Conservation (phyloP, 768 basidiomycete genomes). For the Tricholoma hemisulphureum region DNA sequence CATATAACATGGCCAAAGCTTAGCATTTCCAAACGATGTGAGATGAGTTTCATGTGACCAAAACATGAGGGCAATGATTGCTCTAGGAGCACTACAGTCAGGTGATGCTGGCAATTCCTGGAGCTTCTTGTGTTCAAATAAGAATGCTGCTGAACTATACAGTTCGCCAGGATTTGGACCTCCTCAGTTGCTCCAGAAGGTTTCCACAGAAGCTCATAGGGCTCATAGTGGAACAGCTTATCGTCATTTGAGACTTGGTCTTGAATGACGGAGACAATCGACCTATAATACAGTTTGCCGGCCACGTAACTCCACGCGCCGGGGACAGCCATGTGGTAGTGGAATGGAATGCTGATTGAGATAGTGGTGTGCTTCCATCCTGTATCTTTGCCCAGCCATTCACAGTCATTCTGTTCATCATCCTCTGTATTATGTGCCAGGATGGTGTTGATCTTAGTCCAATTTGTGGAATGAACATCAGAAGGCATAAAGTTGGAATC, state of each 20-base stretch:
- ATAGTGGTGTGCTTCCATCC: conserved; percentile 12
- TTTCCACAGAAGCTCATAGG: conserved; percentile 18
- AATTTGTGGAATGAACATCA: neutral
- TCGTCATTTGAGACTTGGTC: neutral
- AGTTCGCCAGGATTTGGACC: conserved; percentile 14
- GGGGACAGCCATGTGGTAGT: neutral
- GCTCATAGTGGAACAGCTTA: conserved; percentile 16
- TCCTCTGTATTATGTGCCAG: neutral
- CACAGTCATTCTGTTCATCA: neutral
- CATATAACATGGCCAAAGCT: too few relatives aligned
- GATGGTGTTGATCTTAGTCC: neutral
- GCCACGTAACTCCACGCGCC: neutral
- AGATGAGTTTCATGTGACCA: too few relatives aligned
- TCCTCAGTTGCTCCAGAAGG: neutral
- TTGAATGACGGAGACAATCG: conserved; percentile 9
- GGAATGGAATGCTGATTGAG: conserved; percentile 8
- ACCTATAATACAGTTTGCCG: conserved; percentile 18
- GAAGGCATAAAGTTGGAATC: neutral
- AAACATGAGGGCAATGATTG: too few relatives aligned
- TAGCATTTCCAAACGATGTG: too few relatives aligned
- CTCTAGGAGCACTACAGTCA: too few relatives aligned
- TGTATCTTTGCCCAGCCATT: neutral
- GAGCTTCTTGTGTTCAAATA: conserved; percentile 8
- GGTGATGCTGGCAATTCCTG: neutral
- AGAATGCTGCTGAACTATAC: conserved; percentile 16